These are phyloP conservation scores for Puccinia polysora DNA, from an alignment of 1,284 basidiomycete species.

Conservation along the genomic window DNA sequence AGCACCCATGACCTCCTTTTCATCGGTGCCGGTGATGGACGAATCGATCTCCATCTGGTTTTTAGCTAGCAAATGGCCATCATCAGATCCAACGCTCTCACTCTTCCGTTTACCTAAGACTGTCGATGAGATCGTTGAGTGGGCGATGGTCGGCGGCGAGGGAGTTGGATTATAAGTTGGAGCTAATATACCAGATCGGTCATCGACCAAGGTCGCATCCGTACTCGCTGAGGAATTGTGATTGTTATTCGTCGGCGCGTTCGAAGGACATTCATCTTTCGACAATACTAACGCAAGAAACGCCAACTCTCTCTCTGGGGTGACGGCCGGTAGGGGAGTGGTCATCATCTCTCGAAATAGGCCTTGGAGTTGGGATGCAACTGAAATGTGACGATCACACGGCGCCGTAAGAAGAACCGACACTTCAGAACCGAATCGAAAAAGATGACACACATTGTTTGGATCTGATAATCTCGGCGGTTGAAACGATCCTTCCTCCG, in stretches of 20 bases:
- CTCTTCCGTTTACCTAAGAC: constrained; percentile 69
- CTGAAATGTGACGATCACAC: constrained; percentile 55
- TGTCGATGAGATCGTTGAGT: constrained; percentile 53
- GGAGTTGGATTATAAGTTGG: constrained; percentile 18
- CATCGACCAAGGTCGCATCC: constrained; percentile 75
- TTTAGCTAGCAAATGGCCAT: constrained; percentile 35
- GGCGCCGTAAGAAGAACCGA: background rate
- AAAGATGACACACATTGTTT: constrained; percentile 64
- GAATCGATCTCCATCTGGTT: constrained; percentile 2
- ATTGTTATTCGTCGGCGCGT: constrained; percentile 52
- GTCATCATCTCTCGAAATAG: constrained; percentile 74
- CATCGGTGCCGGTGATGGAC: constrained; percentile 9
- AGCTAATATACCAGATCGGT: constrained; percentile 49
- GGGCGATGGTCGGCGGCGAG: constrained; percentile 48
- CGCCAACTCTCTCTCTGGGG: constrained; percentile 76
- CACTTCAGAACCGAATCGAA: background rate
- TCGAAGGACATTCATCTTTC: constrained; percentile 66
- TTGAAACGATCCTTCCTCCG: constrained; percentile 74
- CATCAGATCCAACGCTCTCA: constrained; percentile 48
- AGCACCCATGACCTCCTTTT: constrained; percentile 26
- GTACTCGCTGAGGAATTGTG: constrained; percentile 76
- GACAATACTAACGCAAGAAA: constrained; percentile 88
- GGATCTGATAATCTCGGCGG: constrained; percentile 72
- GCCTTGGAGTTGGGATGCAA: constrained; percentile 69
- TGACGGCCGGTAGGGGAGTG: constrained; percentile 65